Evolutionary conservation across 2,329 filamentous ascomycete species (phyloP).

Genomic region (Phoma sp.): DNA sequence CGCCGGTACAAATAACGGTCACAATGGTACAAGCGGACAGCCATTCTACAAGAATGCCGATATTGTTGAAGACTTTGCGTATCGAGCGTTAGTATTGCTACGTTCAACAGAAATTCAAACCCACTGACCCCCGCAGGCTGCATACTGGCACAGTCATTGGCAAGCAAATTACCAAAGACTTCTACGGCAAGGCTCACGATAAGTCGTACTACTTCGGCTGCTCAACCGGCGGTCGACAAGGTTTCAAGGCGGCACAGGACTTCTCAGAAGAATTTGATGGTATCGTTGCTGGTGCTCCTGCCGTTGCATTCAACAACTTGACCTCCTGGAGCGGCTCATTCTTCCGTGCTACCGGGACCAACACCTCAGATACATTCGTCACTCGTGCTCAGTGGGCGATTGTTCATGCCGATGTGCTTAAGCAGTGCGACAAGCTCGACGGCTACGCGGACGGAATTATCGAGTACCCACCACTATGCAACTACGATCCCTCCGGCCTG

Average conservation of each 20-base stretch:
- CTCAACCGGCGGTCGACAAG: slow-evolving; percentile 49
- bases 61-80: slow-evolving; percentile 58
- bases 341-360: slow-evolving; percentile 35
- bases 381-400: slow-evolving; percentile 49
- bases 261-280: slow-evolving; percentile 50
- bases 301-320: slow-evolving; percentile 43
- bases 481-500: slow-evolving; percentile 52
- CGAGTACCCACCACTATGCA: slow-evolving; percentile 56
- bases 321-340: slow-evolving; percentile 45
- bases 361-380: slow-evolving; percentile 49
- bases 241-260: slow-evolving; percentile 44
- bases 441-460: slow-evolving; percentile 58
- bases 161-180: slow-evolving; percentile 50
- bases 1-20: slow-evolving; percentile 53
- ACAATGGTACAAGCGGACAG: slow-evolving; percentile 54
- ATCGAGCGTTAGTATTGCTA: slow-evolving; percentile 44
- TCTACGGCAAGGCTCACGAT: slow-evolving; percentile 50
- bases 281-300: slow-evolving; percentile 46
- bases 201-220: slow-evolving; percentile 53
- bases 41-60: slow-evolving; percentile 57
- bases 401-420: slow-evolving; percentile 52
- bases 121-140: slow-evolving; percentile 34
- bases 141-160: slow-evolving; percentile 44
- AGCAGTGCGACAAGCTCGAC: slow-evolving; percentile 60
- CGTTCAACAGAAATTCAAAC: accelerated